Base-by-base conservation (phyloP, 371 early-diverging fungal species). In the Syncephalis fuscata region DNA sequence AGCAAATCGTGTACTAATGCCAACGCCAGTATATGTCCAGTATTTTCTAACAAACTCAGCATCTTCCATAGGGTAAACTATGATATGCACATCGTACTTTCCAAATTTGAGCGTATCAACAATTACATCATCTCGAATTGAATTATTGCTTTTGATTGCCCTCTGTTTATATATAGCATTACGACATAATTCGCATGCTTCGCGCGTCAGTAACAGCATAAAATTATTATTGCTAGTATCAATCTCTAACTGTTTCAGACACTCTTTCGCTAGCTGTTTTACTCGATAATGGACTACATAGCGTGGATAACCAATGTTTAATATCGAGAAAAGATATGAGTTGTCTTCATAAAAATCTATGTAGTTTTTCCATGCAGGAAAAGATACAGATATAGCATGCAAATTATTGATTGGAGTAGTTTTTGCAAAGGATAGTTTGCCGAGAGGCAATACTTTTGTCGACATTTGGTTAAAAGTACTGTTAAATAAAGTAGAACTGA, bases 301-400 rank as follows among this genome's bases (percentile, higher is more conserved):
- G 23, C 96, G 82, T 17, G 96, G 96, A 60, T 95, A 95, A 1
- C 96, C 96, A 32, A 73, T 67, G 40, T 71, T 66, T 82, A 89
- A 80, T 48, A 65, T 68, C n/a, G 63, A 56, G 42, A 71, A 65
- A 15, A 89, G 84, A 8, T 72, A 63, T 2, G 77, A 71, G 39
- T 74, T 71, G 15, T 78, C 90, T 66, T 88, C 88, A 59, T 95
- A 94, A 52, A 94, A 95, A 45, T 74, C 78, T 41, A 95, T 69
- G 56, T 90, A 90, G 65, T 83, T 87, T 24, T 68, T 60, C 90
- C 93, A 95, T 7, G 62, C 82, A 3, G 94, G 94, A 14, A 95
- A 68, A 36, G 77, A 77, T 36, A 94, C 96, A 16, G 93, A 92
- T 8, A 92, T 82, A 38, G 92, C 94, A 58, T 85, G 85, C 26